These are phyloP conservation scores for Circinella umbellata DNA, from an alignment of 371 early-diverging fungal species.

Conservation along the genomic window DNA sequence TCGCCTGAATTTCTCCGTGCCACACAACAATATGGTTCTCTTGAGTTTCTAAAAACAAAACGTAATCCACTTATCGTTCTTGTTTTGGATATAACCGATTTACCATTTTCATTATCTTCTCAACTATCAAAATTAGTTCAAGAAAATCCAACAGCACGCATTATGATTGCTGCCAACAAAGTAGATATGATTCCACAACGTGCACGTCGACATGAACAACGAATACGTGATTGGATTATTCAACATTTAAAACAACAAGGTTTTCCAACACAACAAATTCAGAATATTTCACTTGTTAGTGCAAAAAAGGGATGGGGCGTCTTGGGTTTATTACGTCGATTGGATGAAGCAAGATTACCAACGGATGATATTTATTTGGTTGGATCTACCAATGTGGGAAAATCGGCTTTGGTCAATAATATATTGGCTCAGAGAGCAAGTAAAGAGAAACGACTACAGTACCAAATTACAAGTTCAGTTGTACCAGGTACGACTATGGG, in stretches of 20 bases:
- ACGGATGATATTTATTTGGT: constrained; percentile 73
- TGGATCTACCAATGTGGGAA: constrained; percentile 77
- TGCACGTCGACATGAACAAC: constrained; percentile 53
- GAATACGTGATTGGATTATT: constrained; percentile 61
- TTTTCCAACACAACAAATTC: constrained; percentile 42
- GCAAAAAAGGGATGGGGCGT: constrained; percentile 68
- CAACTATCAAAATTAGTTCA: constrained; percentile 48
- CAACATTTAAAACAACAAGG: constrained; percentile 51
- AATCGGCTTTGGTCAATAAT: constrained; percentile 71
- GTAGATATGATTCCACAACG: constrained; percentile 62
- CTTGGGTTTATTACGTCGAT: constrained; percentile 49
- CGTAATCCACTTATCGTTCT: constrained; percentile 56
- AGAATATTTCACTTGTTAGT: constrained; percentile 59
- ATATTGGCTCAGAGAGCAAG: constrained; percentile 45
- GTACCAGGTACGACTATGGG: constrained; percentile 78
- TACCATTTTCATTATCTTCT: constrained; percentile 59
- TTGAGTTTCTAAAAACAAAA: constrained; percentile 62
- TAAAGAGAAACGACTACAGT: constrained; percentile 28
- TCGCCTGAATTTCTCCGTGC: constrained; percentile 50
- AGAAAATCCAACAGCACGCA: constrained; percentile 47
- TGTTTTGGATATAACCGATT: constrained; percentile 69
- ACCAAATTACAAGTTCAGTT: constrained; percentile 62
- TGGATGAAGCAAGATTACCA: constrained; percentile 47
- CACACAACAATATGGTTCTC: constrained; percentile 58
- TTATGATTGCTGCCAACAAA: constrained; percentile 73